Base-by-base conservation (phyloP, 1,284 basidiomycete species). In the Bjerkandera adusta region DNA sequence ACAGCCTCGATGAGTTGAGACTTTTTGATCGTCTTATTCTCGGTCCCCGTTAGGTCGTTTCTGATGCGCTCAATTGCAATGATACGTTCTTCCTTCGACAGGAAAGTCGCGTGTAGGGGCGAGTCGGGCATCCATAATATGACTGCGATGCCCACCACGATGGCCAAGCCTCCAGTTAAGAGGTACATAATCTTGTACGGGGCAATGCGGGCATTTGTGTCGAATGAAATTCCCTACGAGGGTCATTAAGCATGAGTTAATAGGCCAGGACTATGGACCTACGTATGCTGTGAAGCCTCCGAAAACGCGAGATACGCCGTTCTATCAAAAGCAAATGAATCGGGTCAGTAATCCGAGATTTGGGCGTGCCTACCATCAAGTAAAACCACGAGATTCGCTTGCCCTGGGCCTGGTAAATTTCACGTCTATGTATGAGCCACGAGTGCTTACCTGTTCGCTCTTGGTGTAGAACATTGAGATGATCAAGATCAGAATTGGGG, bases 391-490 rank as follows among this genome's bases (percentile, higher is more conserved):
- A 76, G 18, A 85, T 79, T 16, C 83, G 69, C n/a, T 66, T 71
- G 0, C 76, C 77, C 73, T 82, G 45, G 32, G 25, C n/a, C 15
- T 29, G 34, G n/a, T 15, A 41, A 22, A 25, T 24, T 24, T 10
- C n/a, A 33, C 15, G 18, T 29, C 4, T 34, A 16, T 5, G 13
- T 34, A 4, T 12, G 39, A 5, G 38, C 11, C n/a, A 24, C 11
- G 4, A 33, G 20, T 10, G 39, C 63, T 30, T 39, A 71, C 78
- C 66, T 85, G 83, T 55, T 85, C 83, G 40, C 81, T 68, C 63
- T 83, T 85, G 64, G 78, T 81, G 61, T 85, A 85, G 60, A 83
- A 84, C 75, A 82, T 83, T 5, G 78, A 77, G 26, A 85, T 76
- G 36, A 83, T 74, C 35, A 84, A 60, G 56, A 86, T 78, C 21